Conservation (phyloP, 257 asterid genomes). For the Solanum arcanum region DNA sequence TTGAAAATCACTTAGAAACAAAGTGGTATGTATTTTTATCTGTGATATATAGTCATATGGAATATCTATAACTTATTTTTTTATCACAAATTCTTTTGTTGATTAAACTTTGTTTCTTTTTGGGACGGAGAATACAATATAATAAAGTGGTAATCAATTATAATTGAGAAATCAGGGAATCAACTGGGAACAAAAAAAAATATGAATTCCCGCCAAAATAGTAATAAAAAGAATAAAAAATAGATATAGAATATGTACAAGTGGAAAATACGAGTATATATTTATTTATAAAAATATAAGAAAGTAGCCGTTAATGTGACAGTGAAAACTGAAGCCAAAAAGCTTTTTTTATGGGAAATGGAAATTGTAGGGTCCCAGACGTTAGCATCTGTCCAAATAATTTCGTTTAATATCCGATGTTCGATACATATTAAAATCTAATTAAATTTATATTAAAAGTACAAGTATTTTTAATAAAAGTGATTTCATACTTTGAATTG, state of each 20-base stretch:
- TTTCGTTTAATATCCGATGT: neutral
- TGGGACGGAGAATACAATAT: neutral
- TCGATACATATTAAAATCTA: accelerated
- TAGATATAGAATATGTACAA: constrained; percentile 1
- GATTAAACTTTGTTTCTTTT: neutral
- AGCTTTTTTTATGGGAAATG: constrained; percentile 18
- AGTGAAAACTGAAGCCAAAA: constrained; percentile 8
- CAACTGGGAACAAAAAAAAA: neutral
- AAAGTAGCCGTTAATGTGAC: constrained; percentile 56
- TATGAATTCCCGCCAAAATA: constrained; percentile 31
- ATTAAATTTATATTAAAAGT: accelerated
- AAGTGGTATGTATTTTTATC: too few species aligned
- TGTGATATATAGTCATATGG: neutral
- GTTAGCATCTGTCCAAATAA: neutral
- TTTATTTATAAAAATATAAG: neutral
- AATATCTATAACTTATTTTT: neutral
- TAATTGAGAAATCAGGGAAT: neutral
- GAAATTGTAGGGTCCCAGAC: neutral
- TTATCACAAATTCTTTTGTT: neutral
- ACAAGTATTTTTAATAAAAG: accelerated
- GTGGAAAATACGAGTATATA: neutral
- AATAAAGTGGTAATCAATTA: neutral
- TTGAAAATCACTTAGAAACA: too few species aligned
- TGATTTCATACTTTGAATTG: accelerated
- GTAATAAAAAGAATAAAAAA: constrained; percentile 1